Evolutionary conservation across 2,329 filamentous ascomycete genomes (phyloP).

Genomic region (Colletotrichum zoysiae): DNA sequence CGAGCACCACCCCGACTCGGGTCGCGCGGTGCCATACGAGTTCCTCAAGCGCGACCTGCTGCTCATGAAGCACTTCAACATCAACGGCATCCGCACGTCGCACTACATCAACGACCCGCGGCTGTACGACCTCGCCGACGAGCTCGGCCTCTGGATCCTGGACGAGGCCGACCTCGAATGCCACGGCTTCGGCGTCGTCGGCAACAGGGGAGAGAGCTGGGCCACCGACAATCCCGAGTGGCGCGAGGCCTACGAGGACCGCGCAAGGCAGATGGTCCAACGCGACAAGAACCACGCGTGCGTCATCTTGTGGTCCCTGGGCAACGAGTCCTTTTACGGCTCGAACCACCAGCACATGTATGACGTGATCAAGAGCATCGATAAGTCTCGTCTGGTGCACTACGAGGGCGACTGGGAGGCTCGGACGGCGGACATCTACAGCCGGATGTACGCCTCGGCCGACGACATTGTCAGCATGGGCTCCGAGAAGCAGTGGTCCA

Average conservation of each 20-base stretch:
- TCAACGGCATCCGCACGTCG: slow-evolving; percentile 77
- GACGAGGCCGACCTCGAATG: slow-evolving; percentile 69
- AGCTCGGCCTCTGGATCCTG: slow-evolving; percentile 74
- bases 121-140: slow-evolving; percentile 72
- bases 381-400: slow-evolving; percentile 70
- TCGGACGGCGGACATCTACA: slow-evolving; percentile 71
- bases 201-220: slow-evolving; percentile 60
- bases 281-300: slow-evolving; percentile 72
- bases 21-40: slow-evolving; percentile 71
- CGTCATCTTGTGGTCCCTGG: slow-evolving; percentile 78
- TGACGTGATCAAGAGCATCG: slow-evolving; percentile 68
- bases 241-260: slow-evolving; percentile 75
- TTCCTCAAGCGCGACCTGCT: slow-evolving; percentile 72
- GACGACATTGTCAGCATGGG: slow-evolving; percentile 58
- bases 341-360: slow-evolving; percentile 77
- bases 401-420: slow-evolving; percentile 74
- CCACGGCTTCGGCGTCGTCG: slow-evolving; percentile 62
- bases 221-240: slow-evolving; percentile 72
- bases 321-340: slow-evolving; percentile 80
- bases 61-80: slow-evolving; percentile 76
- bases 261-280: slow-evolving; percentile 73
- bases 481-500: slow-evolving; percentile 57
- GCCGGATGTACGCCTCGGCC: slow-evolving; percentile 73
- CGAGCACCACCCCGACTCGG: slow-evolving; percentile 74
- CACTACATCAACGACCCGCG: slow-evolving; percentile 74